Percentiles rank a stretch among this genome's conserved stretches.
These are phyloP conservation scores for Cyathus striatus DNA, from an alignment of 768 basidiomycete species.

Conservation along the genomic window DNA sequence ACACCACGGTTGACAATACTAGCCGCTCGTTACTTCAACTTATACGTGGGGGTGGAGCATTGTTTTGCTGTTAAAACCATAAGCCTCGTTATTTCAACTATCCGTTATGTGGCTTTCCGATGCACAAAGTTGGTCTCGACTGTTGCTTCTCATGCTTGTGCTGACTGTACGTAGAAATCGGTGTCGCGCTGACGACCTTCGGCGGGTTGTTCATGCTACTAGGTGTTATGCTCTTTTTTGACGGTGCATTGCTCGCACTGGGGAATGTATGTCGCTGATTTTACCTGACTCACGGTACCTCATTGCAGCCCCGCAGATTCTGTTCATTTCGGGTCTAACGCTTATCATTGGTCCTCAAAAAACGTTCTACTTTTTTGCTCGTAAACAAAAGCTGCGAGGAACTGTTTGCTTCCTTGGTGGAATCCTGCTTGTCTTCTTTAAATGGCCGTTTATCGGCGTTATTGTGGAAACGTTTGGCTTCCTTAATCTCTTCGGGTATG, in stretches of 20 bases:
- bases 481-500: constrained; percentile 93
- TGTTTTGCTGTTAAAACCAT: no score
- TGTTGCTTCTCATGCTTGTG: not conserved
- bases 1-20: no score
- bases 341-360: constrained; percentile 96
- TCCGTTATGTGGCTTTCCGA: constrained; percentile 74
- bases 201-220: constrained; percentile 95
- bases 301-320: constrained; percentile 51
- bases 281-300: not conserved
- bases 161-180: constrained; percentile 62
- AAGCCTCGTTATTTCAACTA: no score
- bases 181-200: constrained; percentile 94
- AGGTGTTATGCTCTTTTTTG: constrained; percentile 94
- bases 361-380: constrained; percentile 97
- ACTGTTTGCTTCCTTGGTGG: constrained; percentile 86
- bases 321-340: constrained; percentile 92
- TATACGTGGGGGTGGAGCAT: not conserved
- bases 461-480: constrained; percentile 95
- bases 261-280: constrained; percentile 65
- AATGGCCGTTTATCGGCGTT: constrained; percentile 93
- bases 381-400: constrained; percentile 91
- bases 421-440: constrained; percentile 88
- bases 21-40: not conserved
- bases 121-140: constrained; percentile 41
- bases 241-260: constrained; percentile 92